These are phyloP conservation scores for Lepidium sativum DNA, from an alignment of 345 rosid species.

Conservation along the genomic window DNA sequence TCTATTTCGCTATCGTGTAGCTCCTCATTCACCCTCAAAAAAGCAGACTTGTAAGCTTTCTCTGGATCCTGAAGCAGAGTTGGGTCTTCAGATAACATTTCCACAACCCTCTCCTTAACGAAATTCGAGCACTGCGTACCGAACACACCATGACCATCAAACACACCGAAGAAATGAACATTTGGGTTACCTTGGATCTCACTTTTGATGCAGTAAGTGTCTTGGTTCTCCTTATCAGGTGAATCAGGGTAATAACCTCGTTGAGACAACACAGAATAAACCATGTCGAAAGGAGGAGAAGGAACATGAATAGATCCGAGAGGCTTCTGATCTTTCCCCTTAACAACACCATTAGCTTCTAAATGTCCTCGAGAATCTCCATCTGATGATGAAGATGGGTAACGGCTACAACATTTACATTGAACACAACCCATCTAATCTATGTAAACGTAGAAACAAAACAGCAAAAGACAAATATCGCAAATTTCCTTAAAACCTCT, in stretches of 20 bases:
- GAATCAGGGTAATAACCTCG: constrained; percentile 80
- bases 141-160: constrained; percentile 80
- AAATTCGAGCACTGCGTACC: constrained; percentile 80
- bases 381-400: constrained; percentile 54
- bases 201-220: constrained; percentile 66
- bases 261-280: constrained; percentile 68
- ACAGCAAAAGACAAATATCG: neutral
- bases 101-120: constrained; percentile 63
- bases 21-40: constrained; percentile 51
- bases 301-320: constrained; percentile 57
- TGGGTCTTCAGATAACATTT: constrained; percentile 52
- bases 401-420: constrained; percentile 67
- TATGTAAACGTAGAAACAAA: neutral
- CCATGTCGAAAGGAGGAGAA: constrained; percentile 52
- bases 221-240: constrained; percentile 81
- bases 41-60: constrained; percentile 64
- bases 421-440: constrained; percentile 77
- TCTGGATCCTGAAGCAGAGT: constrained; percentile 59
- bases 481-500: constrained; percentile 12
- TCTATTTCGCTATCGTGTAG: constrained; percentile 70
- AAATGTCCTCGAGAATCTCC: constrained; percentile 36
- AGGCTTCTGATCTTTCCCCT: constrained; percentile 46
- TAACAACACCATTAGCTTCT: constrained; percentile 15
- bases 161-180: constrained; percentile 88
- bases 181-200: constrained; percentile 76